phyloP scores from a whole-genome alignment of 192 early-diverging fungal genomes.

The Backusella sp. region DNA sequence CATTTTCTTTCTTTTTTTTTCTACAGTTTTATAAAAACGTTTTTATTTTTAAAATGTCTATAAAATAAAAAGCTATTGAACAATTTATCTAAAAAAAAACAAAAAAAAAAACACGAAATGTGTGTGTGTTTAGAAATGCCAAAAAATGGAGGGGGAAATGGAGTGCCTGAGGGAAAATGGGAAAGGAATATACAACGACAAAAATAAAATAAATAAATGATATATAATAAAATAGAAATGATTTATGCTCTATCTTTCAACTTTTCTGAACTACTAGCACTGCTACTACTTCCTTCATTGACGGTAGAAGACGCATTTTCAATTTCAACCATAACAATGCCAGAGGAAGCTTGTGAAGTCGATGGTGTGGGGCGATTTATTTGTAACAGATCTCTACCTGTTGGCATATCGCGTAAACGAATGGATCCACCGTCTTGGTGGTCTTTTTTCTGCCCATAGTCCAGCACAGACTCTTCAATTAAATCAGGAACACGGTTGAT shows the following conservation, averaged over 20 bases:
- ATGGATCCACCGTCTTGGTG: neutral
- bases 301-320: neutral
- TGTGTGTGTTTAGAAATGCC: too few relatives aligned
- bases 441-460: conserved; percentile 21
- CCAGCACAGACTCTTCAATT: conserved; percentile 27
- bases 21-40: neutral
- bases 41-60: neutral
- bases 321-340: neutral
- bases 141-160: neutral
- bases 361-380: neutral
- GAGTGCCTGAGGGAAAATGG: neutral
- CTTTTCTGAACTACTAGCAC: neutral
- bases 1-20: too few relatives aligned
- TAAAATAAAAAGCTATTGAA: neutral
- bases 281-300: neutral
- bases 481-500: conserved; percentile 34
- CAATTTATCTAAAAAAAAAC: neutral
- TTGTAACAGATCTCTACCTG: conserved; percentile 24
- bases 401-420: conserved; percentile 9
- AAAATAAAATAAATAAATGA: neutral
- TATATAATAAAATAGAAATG: neutral
- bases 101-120: neutral
- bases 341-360: neutral
- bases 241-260: conserved; percentile 1
- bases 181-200: neutral